These are phyloP conservation scores for Kluyveromyces sp. DNA, from an alignment of 1,139 yeast species.

Conservation along the genomic window DNA sequence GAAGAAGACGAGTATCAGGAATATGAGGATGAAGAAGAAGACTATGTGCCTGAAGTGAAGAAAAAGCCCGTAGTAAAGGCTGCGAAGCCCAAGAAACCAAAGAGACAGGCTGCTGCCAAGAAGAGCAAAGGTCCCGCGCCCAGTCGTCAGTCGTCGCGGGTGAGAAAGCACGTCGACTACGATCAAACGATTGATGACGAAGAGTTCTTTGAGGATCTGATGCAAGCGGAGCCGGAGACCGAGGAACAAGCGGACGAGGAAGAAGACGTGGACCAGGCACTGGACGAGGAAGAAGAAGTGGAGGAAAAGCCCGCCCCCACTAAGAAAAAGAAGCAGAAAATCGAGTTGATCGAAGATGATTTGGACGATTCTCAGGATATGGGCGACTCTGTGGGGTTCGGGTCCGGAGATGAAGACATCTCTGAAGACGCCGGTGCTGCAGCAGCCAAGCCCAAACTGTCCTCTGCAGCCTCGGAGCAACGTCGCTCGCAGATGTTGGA, in stretches of 20 bases:
- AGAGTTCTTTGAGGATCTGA: constrained; percentile 4
- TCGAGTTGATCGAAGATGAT: constrained; percentile 20
- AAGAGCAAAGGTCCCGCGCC: not conserved
- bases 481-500: constrained; percentile 25
- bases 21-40: constrained; percentile 14
- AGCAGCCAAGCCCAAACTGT: not conserved
- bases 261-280: not conserved
- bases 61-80: not conserved
- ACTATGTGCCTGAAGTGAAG: not conserved
- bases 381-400: not conserved
- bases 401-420: not conserved
- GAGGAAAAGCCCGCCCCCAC: constrained; percentile 11
- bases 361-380: not conserved
- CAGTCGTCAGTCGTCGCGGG: constrained; percentile 4
- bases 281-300: constrained; percentile 3
- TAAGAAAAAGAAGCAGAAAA: constrained; percentile 24
- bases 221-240: not conserved
- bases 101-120: not conserved
- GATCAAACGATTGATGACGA: constrained; percentile 6
- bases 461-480: not conserved
- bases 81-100: not conserved
- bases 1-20: constrained; percentile 18
- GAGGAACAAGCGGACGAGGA: not conserved
- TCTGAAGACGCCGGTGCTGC: not conserved
- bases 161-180: constrained; percentile 6